Percentiles rank a stretch among this genome's conserved stretches.
Conservation (phyloP, 2,329 filamentous ascomycete species). For the Botrytis paeoniae region DNA sequence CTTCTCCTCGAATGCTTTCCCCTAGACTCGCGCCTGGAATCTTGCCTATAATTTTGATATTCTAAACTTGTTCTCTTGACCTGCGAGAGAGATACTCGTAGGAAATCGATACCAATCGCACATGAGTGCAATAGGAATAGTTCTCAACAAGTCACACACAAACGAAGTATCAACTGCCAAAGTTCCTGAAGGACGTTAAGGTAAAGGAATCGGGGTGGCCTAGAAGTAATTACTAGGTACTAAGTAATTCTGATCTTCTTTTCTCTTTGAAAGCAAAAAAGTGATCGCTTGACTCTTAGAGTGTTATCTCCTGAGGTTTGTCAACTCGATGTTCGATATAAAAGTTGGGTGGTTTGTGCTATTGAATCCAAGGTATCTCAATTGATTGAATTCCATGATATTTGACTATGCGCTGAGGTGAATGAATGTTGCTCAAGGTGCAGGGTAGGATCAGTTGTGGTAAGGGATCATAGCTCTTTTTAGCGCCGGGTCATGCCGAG, state of each 20-base stretch:
- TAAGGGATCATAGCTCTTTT: background rate
- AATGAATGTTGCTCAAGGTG: background rate
- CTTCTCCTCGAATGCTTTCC: background rate
- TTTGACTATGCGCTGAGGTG: background rate
- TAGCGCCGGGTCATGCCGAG: conserved; percentile 11
- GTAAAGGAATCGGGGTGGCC: background rate
- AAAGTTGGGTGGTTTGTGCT: background rate
- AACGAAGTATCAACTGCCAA: background rate
- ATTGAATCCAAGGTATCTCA: background rate
- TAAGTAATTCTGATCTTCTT: background rate
- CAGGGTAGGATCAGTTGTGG: background rate
- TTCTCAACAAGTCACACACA: background rate
- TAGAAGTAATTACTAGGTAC: background rate
- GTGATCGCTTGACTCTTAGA: background rate
- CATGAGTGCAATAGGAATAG: background rate
- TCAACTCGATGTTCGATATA: background rate
- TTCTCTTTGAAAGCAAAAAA: background rate
- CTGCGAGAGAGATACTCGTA: background rate
- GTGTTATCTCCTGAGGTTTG: background rate
- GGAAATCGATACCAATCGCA: background rate
- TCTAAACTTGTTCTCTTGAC: background rate
- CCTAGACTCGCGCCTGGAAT: background rate
- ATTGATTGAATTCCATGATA: background rate
- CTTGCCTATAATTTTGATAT: background rate
- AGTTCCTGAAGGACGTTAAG: background rate